These are phyloP conservation scores for Salvia splendens DNA, from an alignment of 257 asterid species.

Conservation along the genomic window DNA sequence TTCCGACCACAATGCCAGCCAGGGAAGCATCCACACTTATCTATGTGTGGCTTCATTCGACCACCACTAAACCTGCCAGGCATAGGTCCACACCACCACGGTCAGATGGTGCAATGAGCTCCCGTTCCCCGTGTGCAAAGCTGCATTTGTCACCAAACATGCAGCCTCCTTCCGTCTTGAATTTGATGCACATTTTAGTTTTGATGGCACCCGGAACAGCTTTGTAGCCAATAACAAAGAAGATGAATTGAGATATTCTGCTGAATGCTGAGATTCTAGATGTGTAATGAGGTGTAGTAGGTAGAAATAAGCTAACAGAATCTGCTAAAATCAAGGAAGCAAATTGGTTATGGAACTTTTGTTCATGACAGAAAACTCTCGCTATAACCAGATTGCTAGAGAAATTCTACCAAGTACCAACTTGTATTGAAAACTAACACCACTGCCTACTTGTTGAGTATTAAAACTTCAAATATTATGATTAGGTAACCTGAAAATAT, in stretches of 20 bases:
- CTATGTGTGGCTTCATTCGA: conserved; percentile 48
- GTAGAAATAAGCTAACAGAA: conserved; percentile 1
- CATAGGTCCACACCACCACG: conserved; percentile 41
- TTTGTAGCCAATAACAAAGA: conserved; percentile 78
- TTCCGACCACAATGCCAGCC: conserved; percentile 88
- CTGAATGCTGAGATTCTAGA: neutral
- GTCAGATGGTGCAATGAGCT: conserved; percentile 52
- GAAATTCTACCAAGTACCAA: conserved; percentile 25
- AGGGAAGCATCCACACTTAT: conserved; percentile 79
- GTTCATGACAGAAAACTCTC: no score
- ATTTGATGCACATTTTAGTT: conserved; percentile 76
- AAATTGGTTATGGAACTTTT: conserved; percentile 10
- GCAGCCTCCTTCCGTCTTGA: conserved; percentile 82
- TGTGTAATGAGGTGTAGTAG: neutral
- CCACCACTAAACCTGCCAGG: conserved; percentile 53
- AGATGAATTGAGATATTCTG: neutral
- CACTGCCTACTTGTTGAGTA: conserved; percentile 6
- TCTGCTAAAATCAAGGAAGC: conserved; percentile 8
- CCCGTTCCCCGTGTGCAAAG: conserved; percentile 97
- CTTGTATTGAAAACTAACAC: conserved; percentile 26
- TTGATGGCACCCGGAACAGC: conserved; percentile 58
- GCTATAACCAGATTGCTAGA: conserved; percentile 14
- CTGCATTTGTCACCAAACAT: conserved; percentile 83
- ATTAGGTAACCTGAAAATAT: conserved; percentile 92
- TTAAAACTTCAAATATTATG: conserved; percentile 30